These are phyloP conservation scores for Pistacia integerrima DNA, from an alignment of 345 rosid species.

Conservation along the genomic window DNA sequence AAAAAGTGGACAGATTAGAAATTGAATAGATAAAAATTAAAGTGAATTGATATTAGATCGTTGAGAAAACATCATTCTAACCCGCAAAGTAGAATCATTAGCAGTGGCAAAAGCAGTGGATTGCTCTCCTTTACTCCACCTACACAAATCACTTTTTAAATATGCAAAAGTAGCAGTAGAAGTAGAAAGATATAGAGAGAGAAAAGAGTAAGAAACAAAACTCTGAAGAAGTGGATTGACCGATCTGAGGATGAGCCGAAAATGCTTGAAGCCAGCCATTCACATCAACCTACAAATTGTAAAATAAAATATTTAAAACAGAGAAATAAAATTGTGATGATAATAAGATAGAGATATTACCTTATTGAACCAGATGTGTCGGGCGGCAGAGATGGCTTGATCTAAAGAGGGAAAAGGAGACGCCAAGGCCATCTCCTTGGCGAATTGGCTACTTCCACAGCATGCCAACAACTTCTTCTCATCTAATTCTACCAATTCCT, in stretches of 20 bases:
- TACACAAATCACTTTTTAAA: conserved; percentile 14
- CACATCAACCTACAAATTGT: conserved; percentile 56
- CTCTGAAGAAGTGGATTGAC: conserved; percentile 55
- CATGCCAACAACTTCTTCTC: conserved; percentile 72
- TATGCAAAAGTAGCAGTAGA: not conserved
- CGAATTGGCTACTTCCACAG: conserved; percentile 81
- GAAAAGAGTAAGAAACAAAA: conserved; percentile 22
- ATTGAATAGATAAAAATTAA: not conserved
- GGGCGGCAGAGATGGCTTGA: conserved; percentile 54
- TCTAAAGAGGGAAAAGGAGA: conserved; percentile 62
- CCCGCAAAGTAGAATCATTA: conserved; percentile 65
- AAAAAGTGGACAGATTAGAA: not conserved
- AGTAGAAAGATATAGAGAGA: not conserved
- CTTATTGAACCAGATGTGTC: conserved; percentile 79
- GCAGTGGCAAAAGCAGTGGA: conserved; percentile 85
- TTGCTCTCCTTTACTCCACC: conserved; percentile 84
- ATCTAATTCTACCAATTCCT: conserved; percentile 34
- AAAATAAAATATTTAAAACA: not conserved
- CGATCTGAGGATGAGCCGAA: conserved; percentile 91
- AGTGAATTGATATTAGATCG: not conserved
- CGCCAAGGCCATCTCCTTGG: conserved; percentile 57
- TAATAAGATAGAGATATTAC: conserved; percentile 17
- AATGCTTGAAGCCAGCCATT: conserved; percentile 91
- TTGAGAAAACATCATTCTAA: conserved; percentile 22
- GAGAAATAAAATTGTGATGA: not conserved